Conservation (phyloP, 352 stramenopile species). For the Thalassiosira pacifica region DNA sequence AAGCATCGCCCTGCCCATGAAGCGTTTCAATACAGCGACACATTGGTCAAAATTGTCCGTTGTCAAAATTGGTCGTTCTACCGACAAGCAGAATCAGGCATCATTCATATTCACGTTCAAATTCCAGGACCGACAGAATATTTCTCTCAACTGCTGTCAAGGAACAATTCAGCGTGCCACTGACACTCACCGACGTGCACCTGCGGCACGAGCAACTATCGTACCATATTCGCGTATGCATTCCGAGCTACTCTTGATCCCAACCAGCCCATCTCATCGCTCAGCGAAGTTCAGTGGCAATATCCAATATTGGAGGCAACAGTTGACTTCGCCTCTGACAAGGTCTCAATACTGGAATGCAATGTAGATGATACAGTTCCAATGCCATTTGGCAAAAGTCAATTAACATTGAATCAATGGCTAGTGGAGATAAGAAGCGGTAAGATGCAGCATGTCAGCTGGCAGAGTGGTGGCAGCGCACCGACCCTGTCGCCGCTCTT, state of each 20-base stretch:
- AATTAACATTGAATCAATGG: conserved; percentile 41
- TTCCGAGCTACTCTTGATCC: conserved; percentile 31
- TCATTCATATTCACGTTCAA: no score
- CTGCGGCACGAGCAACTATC: conserved; percentile 49
- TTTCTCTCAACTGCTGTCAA: conserved; percentile 27
- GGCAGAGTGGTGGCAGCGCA: conserved; percentile 20
- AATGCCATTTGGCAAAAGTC: conserved; percentile 30
- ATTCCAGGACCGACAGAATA: no score
- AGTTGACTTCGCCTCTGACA: conserved; percentile 8
- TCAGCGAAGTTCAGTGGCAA: conserved; percentile 17
- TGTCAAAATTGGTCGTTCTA: no score
- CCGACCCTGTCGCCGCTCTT: conserved; percentile 37
- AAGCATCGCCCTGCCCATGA: no score
- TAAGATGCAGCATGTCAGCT: conserved; percentile 31
- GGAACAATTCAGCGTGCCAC: conserved; percentile 19
- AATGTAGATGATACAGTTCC: conserved; percentile 15
- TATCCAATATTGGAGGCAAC: conserved; percentile 37
- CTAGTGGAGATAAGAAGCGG: conserved; percentile 2
- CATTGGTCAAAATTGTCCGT: no score
- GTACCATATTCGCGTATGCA: conserved; percentile 56
- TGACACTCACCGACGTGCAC: conserved; percentile 46
- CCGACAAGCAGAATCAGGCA: no score
- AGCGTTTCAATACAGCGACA: no score
- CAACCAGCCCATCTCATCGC: conserved; percentile 22
- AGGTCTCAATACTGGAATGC: conserved; percentile 21